A percentile compares a stretch with the other conserved stretches of the same genome.
These are phyloP conservation scores for Plasmodiophora brassicae DNA, from an alignment of 208 protist genomes.

Conservation along the genomic window DNA sequence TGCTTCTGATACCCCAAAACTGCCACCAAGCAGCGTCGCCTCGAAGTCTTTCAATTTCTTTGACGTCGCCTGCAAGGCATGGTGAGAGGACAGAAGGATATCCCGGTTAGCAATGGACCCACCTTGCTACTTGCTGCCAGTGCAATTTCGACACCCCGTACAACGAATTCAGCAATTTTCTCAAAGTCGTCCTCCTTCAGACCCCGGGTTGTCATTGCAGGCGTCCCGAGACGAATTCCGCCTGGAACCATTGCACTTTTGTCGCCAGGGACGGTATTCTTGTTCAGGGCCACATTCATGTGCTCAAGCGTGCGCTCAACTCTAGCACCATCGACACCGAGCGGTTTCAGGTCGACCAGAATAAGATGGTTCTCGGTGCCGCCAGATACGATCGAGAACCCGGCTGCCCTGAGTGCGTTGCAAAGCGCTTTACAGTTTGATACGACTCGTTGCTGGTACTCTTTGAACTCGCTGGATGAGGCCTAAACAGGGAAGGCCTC, in stretches of 20 bases:
- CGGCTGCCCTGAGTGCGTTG: constrained; percentile 65
- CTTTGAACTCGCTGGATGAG: constrained; percentile 77
- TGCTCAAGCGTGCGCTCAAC: constrained; percentile 72
- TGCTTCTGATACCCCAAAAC: background rate
- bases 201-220: constrained; percentile 86
- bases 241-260: constrained; percentile 64
- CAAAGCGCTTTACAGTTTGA: constrained; percentile 76
- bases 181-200: constrained; percentile 79
- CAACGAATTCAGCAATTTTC: constrained; percentile 76
- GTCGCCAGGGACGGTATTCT: constrained; percentile 92
- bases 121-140: background rate
- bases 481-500: constrained; percentile 35
- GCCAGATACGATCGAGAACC: constrained; percentile 82
- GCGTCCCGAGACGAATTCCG: constrained; percentile 80
- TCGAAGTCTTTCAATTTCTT: background rate
- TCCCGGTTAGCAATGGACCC: background rate
- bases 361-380: constrained; percentile 96
- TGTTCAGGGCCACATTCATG: constrained; percentile 88
- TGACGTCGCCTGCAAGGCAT: background rate
- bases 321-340: constrained; percentile 86
- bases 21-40: background rate
- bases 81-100: background rate
- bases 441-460: constrained; percentile 77
- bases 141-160: constrained; percentile 71
- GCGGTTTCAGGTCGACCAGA: constrained; percentile 88